Base-by-base conservation (phyloP, 257 asterid genomes). In the Solanum tarapatanum region DNA sequence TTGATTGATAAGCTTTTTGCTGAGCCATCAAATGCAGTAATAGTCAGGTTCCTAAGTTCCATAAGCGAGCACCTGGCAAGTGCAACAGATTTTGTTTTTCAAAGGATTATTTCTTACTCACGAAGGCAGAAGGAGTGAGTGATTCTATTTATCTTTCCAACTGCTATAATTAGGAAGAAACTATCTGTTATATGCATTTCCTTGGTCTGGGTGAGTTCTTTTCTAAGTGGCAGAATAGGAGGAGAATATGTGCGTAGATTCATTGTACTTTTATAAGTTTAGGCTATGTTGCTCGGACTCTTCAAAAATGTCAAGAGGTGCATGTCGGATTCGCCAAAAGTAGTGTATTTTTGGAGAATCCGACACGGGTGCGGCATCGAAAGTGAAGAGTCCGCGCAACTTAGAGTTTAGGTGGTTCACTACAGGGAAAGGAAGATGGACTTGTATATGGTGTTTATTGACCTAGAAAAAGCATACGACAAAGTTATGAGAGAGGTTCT, bases 21-120 rank as follows among this genome's bases (percentile, higher is more conserved):
- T 3, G 98, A 96, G 88, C 98, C 99, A 84, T 93, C 99, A 64
- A 95, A 95, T 92, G 94, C 98, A 73, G 92, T 95, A 75, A 92
- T 92, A 86, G 96, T 96, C 91, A 93, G 94, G 89, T 94, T 92
- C 87, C 95, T 94, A 69, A 95, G 98, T 92, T 94, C 90, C 89
- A 93, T 96, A 86, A 94, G 98, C 88, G 96, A 94, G 88, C 93
- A 93, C 90, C 89, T 96, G 92, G 98, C 94, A 68, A 95, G 90
- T 89, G 91, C 90, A 62, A 94, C 93, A 82, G 94, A 94, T 92
- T 77, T 92, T 62, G 93, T 96, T 79, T 93, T 95, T 89, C 90
- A 87, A 79, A 90, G 90, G 88, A 93, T 96, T 87, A 89, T 96
- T 86, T 84, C 82, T 51, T 87, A 88, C 89, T 90, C 92, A 91